These are phyloP conservation scores for Berkeleyomyces rouxiae DNA, from an alignment of 2,329 filamentous ascomycete genomes.

Conservation along the genomic window DNA sequence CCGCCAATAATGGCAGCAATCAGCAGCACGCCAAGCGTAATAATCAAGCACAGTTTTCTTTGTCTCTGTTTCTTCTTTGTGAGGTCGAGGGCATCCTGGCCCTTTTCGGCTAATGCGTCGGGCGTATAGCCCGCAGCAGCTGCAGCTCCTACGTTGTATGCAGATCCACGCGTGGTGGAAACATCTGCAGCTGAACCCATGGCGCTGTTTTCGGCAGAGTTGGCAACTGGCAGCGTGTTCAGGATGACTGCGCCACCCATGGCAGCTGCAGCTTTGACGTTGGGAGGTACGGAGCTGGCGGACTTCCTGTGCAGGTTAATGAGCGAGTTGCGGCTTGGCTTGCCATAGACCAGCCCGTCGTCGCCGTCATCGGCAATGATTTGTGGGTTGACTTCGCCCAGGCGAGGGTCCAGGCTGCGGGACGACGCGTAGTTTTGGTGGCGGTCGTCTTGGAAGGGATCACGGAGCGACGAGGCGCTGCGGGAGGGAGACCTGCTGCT, in stretches of 20 bases:
- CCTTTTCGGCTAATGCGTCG: constrained; percentile 30
- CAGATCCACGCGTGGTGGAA: background rate
- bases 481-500: constrained; percentile 4
- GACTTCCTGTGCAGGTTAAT: constrained; percentile 29
- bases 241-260: constrained; percentile 22
- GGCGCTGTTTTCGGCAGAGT: constrained; percentile 5
- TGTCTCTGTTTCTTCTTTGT: constrained; percentile 20
- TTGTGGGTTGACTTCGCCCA: constrained; percentile 55
- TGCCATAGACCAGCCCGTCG: constrained; percentile 51
- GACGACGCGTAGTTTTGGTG: constrained; percentile 7
- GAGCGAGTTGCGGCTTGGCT: constrained; percentile 35
- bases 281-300: constrained; percentile 24
- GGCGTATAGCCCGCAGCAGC: constrained; percentile 5
- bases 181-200: background rate
- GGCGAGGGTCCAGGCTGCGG: constrained; percentile 28
- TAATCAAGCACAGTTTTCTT: constrained; percentile 54
- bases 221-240: constrained; percentile 8
- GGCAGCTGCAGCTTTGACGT: constrained; percentile 28
- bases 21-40: constrained; percentile 46
- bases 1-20: constrained; percentile 57
- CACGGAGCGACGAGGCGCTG: constrained; percentile 6
- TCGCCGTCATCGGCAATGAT: constrained; percentile 78
- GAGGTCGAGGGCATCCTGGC: background rate
- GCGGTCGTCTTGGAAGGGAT: constrained; percentile 12
- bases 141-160: background rate